Evolutionary conservation across 176 grass and related monocot genomes (phyloP).

Genomic region (Cenchrus purpureus): DNA sequence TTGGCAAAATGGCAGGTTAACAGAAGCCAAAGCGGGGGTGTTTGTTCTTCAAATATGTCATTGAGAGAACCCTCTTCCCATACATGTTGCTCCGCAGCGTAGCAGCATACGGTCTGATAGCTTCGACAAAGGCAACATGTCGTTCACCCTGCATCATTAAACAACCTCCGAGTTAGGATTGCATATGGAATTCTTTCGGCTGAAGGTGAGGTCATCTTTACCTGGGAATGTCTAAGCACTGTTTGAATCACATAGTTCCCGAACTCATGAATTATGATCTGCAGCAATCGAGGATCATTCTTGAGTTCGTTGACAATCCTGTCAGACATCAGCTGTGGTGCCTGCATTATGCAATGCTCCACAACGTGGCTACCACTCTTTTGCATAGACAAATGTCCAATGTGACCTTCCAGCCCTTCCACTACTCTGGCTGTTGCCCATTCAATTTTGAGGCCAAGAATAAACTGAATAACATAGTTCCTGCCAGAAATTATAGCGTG

Average conservation of each 20-base stretch:
- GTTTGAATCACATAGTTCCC: constrained; percentile 90
- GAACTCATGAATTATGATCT: constrained; percentile 60
- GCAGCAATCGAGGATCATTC: constrained; percentile 51
- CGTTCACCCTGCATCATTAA: constrained; percentile 48
- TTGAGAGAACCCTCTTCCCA: constrained; percentile 72
- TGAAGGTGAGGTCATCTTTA: constrained; percentile 28
- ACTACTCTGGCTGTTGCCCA: constrained; percentile 63
- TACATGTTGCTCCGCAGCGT: constrained; percentile 52
- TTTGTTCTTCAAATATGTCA: constrained; percentile 66
- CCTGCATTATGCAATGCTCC: constrained; percentile 60
- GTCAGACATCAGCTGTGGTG: constrained; percentile 5
- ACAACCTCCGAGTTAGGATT: constrained; percentile 24
- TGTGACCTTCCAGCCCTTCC: constrained; percentile 54
- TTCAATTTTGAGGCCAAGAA: constrained; percentile 57
- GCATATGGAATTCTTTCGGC: constrained; percentile 15
- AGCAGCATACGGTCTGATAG: constrained; percentile 50
- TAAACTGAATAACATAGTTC: constrained; percentile 94
- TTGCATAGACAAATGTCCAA: constrained; percentile 64
- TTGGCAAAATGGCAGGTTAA: constrained; percentile 7
- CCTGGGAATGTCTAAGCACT: constrained; percentile 61
- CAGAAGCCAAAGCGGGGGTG: constrained; percentile 36
- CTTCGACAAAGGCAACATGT: constrained; percentile 49
- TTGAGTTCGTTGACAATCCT: constrained; percentile 72
- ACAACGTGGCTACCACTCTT: constrained; percentile 93
- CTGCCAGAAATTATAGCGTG: constrained; percentile 47